Percentiles rank a stretch among this genome's conserved stretches.
Evolutionary conservation across 2,329 filamentous ascomycete genomes (phyloP).

Genomic region (Pseudocercospora fuligena): DNA sequence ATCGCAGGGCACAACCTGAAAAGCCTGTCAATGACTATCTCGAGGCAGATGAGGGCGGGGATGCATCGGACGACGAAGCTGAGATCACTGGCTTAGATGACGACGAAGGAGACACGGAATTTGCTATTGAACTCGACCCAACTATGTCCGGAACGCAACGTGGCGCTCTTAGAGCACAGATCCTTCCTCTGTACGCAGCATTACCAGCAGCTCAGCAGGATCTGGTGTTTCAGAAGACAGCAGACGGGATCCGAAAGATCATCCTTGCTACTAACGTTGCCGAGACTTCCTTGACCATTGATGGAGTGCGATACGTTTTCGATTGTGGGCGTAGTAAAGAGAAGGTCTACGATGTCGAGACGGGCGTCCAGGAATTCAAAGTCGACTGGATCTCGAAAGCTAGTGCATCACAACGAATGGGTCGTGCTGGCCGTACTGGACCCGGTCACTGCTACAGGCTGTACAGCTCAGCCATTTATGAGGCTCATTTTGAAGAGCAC

Average conservation of each 20-base stretch:
- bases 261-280: constrained; percentile 95
- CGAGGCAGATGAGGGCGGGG: constrained; percentile 50
- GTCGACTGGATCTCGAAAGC: constrained; percentile 98
- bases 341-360: constrained; percentile 82
- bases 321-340: constrained; percentile 93
- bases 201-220: constrained; percentile 90
- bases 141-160: constrained; percentile 53
- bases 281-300: constrained; percentile 95
- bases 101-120: constrained; percentile 61
- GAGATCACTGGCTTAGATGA: constrained; percentile 65
- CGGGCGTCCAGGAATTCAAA: constrained; percentile 93
- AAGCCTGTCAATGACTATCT: constrained; percentile 37
- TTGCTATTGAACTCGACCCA: constrained; percentile 55
- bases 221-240: constrained; percentile 80
- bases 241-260: constrained; percentile 81
- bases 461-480: constrained; percentile 93
- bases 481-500: constrained; percentile 84
- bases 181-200: constrained; percentile 92
- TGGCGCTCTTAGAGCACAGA: constrained; percentile 72
- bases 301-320: constrained; percentile 92
- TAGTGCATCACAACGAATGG: constrained; percentile 86
- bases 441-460: constrained; percentile 94
- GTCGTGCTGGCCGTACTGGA: constrained; percentile 92
- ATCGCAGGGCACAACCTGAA: not conserved
- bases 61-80: constrained; percentile 60